A percentile compares a stretch with the other conserved stretches of the same genome.
phyloP scores from a whole-genome alignment of 441 rosid species.

The Rhodomyrtus psidioides region DNA sequence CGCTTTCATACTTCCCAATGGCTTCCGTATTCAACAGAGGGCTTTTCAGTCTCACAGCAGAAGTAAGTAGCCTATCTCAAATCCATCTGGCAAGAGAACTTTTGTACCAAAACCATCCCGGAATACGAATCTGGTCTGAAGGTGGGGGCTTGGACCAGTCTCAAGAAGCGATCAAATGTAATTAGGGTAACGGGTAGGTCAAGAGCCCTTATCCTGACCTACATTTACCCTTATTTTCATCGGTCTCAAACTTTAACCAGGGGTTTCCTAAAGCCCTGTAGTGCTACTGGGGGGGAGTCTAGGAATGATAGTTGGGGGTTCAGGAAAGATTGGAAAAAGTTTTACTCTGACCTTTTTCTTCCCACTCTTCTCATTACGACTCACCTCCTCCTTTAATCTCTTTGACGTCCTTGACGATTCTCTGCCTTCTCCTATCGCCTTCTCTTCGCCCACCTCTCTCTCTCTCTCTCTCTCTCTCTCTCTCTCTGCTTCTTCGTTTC shows the following conservation, averaged over 20 bases:
- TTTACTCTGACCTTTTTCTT: not conserved
- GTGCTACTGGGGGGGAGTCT: not conserved
- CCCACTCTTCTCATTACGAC: not conserved
- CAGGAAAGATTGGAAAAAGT: not conserved
- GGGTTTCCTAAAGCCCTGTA: not conserved
- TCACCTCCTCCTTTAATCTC: not conserved
- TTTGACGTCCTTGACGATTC: not conserved
- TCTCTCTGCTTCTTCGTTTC: not conserved
- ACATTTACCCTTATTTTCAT: not conserved
- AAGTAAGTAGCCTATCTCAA: not conserved
- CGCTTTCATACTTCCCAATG: not conserved
- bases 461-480: not conserved
- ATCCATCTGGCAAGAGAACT: not conserved
- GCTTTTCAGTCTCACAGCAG: not conserved
- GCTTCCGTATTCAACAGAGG: not conserved
- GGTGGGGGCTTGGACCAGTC: not conserved
- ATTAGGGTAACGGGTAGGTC: not conserved
- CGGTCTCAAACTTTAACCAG: not conserved
- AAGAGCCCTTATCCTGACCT: not conserved
- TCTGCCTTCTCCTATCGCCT: not conserved
- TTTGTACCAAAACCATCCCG: not conserved
- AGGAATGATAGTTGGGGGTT: not conserved
- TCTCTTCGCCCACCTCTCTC: not conserved
- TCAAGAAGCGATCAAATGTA: not conserved
- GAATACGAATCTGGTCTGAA: not conserved